Base-by-base conservation (phyloP, 495 filamentous ascomycete species). In the Penicillium macrosclerotiorum region DNA sequence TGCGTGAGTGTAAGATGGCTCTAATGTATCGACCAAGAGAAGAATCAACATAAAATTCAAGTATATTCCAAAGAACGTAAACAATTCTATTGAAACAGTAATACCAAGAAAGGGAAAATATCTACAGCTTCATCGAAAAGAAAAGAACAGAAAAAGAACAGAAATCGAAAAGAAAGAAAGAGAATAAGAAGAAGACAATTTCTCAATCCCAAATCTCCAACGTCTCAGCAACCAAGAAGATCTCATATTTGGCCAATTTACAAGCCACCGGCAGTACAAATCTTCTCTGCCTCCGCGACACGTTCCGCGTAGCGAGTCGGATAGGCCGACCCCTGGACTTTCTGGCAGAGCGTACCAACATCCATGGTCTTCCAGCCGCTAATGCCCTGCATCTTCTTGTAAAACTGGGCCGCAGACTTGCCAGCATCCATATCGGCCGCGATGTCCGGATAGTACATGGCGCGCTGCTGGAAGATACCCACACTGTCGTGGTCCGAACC, bases 381-480 rank as follows among this genome's bases (percentile, higher is more conserved):
- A 7, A 55, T n/a, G 12, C 14, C 18, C 31, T 45, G 42, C 52
- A 55, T 51, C 9, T 23, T 20, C 26, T 41, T 43, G 8, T 46
- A 55, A 42, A 55, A 51, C 32, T 55, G 52, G 1, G 41, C 52
- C 4, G 52, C 52, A 23, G 52, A 55, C 31, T 43, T 42, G 0
- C 30, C 52, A 8, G 52, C 42, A 22, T 55, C 42, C 52, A 55
- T 55, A 31, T 55, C 42, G n/a, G 52, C 52, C 12, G 52, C 52
- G 8, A 55, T 51, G 7, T 51, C 12, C 8, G 42, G 42, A 24
- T 55, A 55, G 52, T 33, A 51, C 8, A 32, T 38, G 11, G 47
- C 52, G 17, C 52, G 52, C 23, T 55, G 52, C 42, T 55, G 52
- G 52, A 55, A 55, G 42, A 55, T 55, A 12, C 52, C 52, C 0